phyloP scores from a whole-genome alignment of 2,329 filamentous ascomycete genomes.

The Nemania serpens region DNA sequence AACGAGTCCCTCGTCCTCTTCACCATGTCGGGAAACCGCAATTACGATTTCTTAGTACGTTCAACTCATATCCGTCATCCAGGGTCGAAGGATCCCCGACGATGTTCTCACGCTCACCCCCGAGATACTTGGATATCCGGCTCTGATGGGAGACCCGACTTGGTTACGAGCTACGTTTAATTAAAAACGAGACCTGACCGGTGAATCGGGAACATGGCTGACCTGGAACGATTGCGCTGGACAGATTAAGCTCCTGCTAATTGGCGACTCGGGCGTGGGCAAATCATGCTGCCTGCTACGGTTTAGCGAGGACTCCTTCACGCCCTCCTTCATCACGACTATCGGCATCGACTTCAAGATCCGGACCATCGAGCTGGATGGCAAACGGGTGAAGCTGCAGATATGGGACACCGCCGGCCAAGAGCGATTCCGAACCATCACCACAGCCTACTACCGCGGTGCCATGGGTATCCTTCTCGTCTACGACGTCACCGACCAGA shows the following conservation, averaged over 20 bases:
- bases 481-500: slow-evolving; percentile 97
- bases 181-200: not conserved
- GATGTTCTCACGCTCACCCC: not conserved
- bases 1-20: slow-evolving; percentile 23
- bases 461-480: slow-evolving; percentile 98
- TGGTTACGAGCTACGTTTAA: too few species aligned
- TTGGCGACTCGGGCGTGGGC: slow-evolving; percentile 94
- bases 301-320: slow-evolving; percentile 98
- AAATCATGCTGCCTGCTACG: slow-evolving; percentile 97
- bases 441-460: slow-evolving; percentile 96
- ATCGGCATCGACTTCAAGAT: slow-evolving; percentile 99
- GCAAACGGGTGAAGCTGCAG: slow-evolving; percentile 98
- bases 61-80: slow-evolving; percentile 11
- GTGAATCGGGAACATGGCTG: slow-evolving; percentile 12
- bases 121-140: not conserved
- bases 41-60: slow-evolving; percentile 98
- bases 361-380: slow-evolving; percentile 96
- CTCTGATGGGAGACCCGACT: not conserved
- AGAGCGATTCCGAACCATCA: slow-evolving; percentile 98
- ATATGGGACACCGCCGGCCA: slow-evolving; percentile 99
- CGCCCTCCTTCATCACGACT: slow-evolving; percentile 96
- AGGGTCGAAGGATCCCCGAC: slow-evolving; percentile 1
- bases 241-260: slow-evolving; percentile 95
- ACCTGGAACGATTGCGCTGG: slow-evolving; percentile 25
- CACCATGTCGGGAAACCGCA: slow-evolving; percentile 93